A percentile compares a stretch with the other conserved stretches of the same genome.
These are phyloP conservation scores for Arthrobotrys sinensis DNA, from an alignment of 2,329 filamentous ascomycete species.

Conservation along the genomic window DNA sequence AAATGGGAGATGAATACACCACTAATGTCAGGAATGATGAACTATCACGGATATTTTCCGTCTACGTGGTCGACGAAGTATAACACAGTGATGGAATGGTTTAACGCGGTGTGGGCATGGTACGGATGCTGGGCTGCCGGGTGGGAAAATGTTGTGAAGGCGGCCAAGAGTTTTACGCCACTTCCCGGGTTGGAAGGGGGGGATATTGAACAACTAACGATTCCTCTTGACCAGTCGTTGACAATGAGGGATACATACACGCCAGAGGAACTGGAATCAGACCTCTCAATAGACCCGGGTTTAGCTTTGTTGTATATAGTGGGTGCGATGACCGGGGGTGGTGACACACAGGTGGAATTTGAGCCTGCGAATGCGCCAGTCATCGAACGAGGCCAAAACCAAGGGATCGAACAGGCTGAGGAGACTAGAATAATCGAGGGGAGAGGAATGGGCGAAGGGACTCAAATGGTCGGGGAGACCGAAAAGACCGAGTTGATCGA, in stretches of 20 bases:
- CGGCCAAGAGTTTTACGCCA: background rate
- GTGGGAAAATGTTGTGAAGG: background rate
- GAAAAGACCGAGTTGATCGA: no score
- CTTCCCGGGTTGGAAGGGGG: background rate
- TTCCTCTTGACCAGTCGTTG: background rate
- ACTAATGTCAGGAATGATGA: background rate
- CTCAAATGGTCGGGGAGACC: no score
- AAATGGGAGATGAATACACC: background rate
- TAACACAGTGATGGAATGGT: background rate
- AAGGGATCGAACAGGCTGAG: no score
- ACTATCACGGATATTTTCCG: background rate
- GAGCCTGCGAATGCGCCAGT: no score
- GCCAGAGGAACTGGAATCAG: background rate
- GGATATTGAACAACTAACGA: background rate
- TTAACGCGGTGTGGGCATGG: conserved; percentile 3
- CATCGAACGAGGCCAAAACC: no score
- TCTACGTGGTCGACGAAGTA: background rate
- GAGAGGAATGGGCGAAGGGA: no score
- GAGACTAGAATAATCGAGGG: no score
- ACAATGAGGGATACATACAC: background rate
- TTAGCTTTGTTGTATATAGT: background rate
- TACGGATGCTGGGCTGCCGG: background rate
- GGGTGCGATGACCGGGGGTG: no score
- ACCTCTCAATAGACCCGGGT: background rate
- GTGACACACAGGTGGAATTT: no score